Evolutionary conservation across 768 basidiomycete species (phyloP), one percentile per base, ranked within the genome.

Genomic region (Basidioascus undulatus): DNA sequence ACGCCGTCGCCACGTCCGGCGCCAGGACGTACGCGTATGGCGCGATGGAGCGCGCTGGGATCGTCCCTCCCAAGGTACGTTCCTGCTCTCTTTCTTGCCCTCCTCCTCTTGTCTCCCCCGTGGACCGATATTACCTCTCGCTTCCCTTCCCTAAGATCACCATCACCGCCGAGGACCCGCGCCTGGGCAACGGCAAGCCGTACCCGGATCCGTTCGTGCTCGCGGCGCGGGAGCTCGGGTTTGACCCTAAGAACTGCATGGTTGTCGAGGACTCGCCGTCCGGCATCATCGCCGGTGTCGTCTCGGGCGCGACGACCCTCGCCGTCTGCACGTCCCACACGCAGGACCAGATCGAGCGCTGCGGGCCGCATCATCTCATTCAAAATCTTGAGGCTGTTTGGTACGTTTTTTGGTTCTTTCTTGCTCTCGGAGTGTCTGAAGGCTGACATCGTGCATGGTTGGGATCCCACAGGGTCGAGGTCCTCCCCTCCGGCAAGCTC

Each of bases 121-220:
- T 61, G 2, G 71, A 72, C 7, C n/a, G n/a, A n/a, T n/a, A n/a
- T n/a, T n/a, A n/a, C n/a, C n/a, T n/a, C n/a, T n/a, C n/a, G n/a
- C n/a, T n/a, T n/a, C n/a, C n/a, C n/a, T n/a, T n/a, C n/a, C 75
- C 76, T 19, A 55, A 61, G 35, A 67, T 76, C 31, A 76, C 74
- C 23, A 73, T 78, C 56, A 78, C 76, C 21, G 75, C 73, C 32
- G 75, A 77, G 53, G 74, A 77, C 62, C 69, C 71, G 49, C 70
- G 74, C 26, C 64, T 77, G 48, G 70, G 72, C 52, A 68, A 35
- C 25, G 57, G 57, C 30, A 59, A 60, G 52, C 59, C 59, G 16
- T 52, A 51, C 53, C 59, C 52, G 28, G 47, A 51, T 33, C 58
- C 59, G 6, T 60, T 60, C 55, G 51, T 60, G 37, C 53, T 60